These are phyloP conservation scores for Kuraishia ogatae DNA, from an alignment of 805 yeast species.

Conservation along the genomic window DNA sequence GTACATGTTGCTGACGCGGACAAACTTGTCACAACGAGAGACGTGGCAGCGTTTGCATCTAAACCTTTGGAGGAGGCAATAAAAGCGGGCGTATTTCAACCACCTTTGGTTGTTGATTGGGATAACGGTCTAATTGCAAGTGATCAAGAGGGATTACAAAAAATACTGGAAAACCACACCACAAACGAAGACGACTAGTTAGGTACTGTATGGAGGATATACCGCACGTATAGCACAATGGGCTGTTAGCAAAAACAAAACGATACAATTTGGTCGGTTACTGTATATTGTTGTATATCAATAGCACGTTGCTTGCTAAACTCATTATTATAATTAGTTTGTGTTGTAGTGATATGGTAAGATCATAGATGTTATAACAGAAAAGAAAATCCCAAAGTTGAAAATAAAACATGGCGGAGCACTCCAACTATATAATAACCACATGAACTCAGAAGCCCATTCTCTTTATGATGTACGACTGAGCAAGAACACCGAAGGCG, in stretches of 20 bases:
- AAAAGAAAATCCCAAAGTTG: too few relatives aligned
- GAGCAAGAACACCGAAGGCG: conserved; percentile 81
- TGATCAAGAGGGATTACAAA: conserved; percentile 31
- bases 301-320: neutral
- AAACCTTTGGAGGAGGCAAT: conserved; percentile 13
- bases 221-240: too few relatives aligned
- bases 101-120: conserved; percentile 58
- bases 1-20: conserved; percentile 11
- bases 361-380: too few relatives aligned
- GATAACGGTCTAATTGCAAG: conserved; percentile 46
- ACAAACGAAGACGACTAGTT: conserved; percentile 1
- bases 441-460: conserved; percentile 51
- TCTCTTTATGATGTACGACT: conserved; percentile 80
- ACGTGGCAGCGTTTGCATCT: neutral
- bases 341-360: too few relatives aligned
- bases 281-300: neutral
- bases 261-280: neutral
- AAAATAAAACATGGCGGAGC: too few relatives aligned
- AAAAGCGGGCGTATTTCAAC: conserved; percentile 19
- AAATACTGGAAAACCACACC: conserved; percentile 30
- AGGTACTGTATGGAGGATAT: neutral
- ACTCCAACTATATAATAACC: too few relatives aligned
- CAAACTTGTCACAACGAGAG: conserved; percentile 4
- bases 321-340: too few relatives aligned
- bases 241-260: neutral